Evolutionary conservation across 257 asterid species (phyloP).

Genomic region (Solanum verrucosum): DNA sequence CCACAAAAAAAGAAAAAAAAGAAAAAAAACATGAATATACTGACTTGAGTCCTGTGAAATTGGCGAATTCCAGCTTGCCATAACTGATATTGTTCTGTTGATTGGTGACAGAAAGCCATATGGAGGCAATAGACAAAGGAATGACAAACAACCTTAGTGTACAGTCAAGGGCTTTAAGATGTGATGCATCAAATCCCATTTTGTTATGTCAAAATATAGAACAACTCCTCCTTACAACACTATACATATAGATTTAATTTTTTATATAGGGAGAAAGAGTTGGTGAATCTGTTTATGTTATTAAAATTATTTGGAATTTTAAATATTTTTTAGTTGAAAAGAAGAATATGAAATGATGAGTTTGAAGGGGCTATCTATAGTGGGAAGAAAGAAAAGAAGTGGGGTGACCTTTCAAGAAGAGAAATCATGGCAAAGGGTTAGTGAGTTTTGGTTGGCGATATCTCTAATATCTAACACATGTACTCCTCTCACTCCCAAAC

Average conservation of each 20-base stretch:
- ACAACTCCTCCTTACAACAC: background rate
- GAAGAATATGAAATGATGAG: background rate
- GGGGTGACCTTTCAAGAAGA: constrained; percentile 10
- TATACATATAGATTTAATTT: background rate
- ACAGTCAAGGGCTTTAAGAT: constrained; percentile 49
- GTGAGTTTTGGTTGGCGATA: background rate
- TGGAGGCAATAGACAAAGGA: constrained; percentile 63
- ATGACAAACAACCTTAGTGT: constrained; percentile 48
- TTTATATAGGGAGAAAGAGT: background rate
- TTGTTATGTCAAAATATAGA: background rate
- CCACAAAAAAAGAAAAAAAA: background rate
- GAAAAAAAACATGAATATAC: background rate
- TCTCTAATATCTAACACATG: background rate
- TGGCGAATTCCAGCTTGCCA: constrained; percentile 51
- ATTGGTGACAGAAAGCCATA: constrained; percentile 51
- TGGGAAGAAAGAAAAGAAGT: constrained; percentile 25
- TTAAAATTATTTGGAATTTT: background rate
- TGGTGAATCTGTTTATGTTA: background rate
- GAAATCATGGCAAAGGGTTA: constrained; percentile 24
- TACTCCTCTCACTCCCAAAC: too few relatives aligned
- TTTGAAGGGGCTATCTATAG: background rate
- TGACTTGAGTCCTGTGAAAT: constrained; percentile 65
- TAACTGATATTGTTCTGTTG: constrained; percentile 38
- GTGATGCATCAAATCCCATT: constrained; percentile 36
- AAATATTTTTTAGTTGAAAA: background rate